phyloP scores from a whole-genome alignment of 2,329 filamentous ascomycete species.

The Cladosporium halotolerans region DNA sequence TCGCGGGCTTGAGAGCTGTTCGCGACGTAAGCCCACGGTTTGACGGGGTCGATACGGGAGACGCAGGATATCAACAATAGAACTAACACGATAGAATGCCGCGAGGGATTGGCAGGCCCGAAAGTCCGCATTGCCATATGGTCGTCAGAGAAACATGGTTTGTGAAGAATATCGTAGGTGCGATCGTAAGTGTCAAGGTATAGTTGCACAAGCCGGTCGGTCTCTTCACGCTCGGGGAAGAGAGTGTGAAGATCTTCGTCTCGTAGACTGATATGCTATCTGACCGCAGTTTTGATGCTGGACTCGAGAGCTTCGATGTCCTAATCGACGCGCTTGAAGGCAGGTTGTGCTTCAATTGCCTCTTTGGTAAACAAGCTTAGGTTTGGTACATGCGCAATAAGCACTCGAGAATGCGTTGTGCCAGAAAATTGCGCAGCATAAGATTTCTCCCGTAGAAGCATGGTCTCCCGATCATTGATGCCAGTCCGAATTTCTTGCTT shows the following conservation, averaged over 20 bases:
- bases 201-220: constrained; percentile 38
- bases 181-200: constrained; percentile 50
- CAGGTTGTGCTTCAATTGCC: constrained; percentile 31
- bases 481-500: constrained; percentile 14
- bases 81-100: constrained; percentile 36
- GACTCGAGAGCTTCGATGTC: constrained; percentile 24
- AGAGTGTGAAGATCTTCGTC: constrained; percentile 32
- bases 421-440: constrained; percentile 44
- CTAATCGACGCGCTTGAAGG: constrained; percentile 21
- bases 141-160: constrained; percentile 46
- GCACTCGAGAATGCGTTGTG: constrained; percentile 33
- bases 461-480: constrained; percentile 30
- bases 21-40: constrained; percentile 34
- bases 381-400: constrained; percentile 25
- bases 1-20: constrained; percentile 39
- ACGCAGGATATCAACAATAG: constrained; percentile 36
- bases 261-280: constrained; percentile 16
- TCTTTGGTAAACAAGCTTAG: constrained; percentile 25
- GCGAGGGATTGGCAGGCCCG: constrained; percentile 23
- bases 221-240: constrained; percentile 31
- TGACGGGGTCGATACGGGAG: constrained; percentile 26
- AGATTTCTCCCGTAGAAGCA: constrained; percentile 37
- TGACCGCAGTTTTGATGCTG: constrained; percentile 19
- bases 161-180: constrained; percentile 48
- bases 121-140: constrained; percentile 43